Base-by-base conservation (phyloP, 2,329 filamentous ascomycete genomes). In the Phyllachora maydis region DNA sequence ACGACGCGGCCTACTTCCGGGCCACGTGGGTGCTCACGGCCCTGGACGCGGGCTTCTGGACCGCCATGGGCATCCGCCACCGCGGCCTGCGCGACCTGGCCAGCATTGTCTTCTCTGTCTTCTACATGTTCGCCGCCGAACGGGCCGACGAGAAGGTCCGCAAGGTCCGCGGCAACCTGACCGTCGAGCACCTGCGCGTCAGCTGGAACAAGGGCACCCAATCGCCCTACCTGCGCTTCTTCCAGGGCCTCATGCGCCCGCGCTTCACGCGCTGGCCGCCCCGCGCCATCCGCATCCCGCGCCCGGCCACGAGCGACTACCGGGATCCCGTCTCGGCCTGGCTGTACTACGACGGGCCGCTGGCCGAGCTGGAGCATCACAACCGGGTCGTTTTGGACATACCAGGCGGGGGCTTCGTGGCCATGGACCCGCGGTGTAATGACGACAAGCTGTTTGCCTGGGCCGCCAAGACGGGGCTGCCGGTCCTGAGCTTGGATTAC, bases 11-110 rank as follows among this genome's bases (percentile, higher is more conserved):
- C 14, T 98, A 90, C 52, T 98, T 92, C 46, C 73, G 88, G 23
- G 88, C 88, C 26, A 98, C 88, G 42, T 98, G 88, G 88, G 67
- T 95, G 10, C 71, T 88, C 25, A 98, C 88, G 0, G 88, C 82
- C 0, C 52, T 98, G 30, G 88, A 98, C 38, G 88, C 88, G 5
- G 88, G 88, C 2, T 98, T 93, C 47, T 98, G 88, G 88, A 92
- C 82, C 0, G 88, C 88, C 16, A 98, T 98, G 88, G 74, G 70
- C 38, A 83, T 98, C 32, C 66, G 65, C 22, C 44, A 43, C 24
- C 82, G 76, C 37, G 83, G 77, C 67, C 35, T 92, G 19, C 63
- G 82, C 18, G 83, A 95, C 42, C 42, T 92, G 9, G 66, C 76
- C 7, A 82, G 79, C 41, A 58, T 95, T 11, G 54, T 79, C 22